Evolutionary conservation across 2,329 filamentous ascomycete genomes (phyloP).

Genomic region (Pleurostoma richardsiae): DNA sequence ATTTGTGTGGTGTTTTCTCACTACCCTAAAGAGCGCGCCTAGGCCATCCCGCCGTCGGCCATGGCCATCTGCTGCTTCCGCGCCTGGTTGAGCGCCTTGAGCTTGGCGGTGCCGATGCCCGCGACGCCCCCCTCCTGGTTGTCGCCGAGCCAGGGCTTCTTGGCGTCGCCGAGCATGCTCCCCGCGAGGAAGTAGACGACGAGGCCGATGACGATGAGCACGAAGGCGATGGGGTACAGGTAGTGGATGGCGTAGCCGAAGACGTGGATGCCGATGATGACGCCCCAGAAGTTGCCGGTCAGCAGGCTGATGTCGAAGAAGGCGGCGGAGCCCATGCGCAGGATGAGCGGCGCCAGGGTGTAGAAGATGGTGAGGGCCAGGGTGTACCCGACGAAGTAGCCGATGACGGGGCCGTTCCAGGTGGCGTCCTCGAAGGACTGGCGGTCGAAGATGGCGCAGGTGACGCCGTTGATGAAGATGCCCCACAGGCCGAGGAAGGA

Average conservation of each 20-base stretch:
- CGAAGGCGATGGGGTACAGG: conserved; percentile 94
- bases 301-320: conserved; percentile 96
- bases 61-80: conserved; percentile 28
- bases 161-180: conserved; percentile 75
- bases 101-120: conserved; percentile 81
- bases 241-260: conserved; percentile 78
- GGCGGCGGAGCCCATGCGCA: conserved; percentile 84
- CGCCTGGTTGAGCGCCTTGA: conserved; percentile 60
- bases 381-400: conserved; percentile 88
- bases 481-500: conserved; percentile 87
- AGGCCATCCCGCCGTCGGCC: conserved; percentile 4
- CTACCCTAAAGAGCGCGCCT: neutral
- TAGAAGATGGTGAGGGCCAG: conserved; percentile 82
- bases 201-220: conserved; percentile 82
- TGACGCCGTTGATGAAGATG: conserved; percentile 84
- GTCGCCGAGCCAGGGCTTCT: conserved; percentile 91
- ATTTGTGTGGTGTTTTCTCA: no score
- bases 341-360: conserved; percentile 75
- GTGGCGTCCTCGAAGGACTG: conserved; percentile 57
- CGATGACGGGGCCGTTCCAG: conserved; percentile 65
- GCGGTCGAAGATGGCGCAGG: conserved; percentile 90
- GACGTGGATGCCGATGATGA: conserved; percentile 84
- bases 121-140: conserved; percentile 78
- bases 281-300: conserved; percentile 95
- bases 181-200: conserved; percentile 84